Evolutionary conservation across 1,139 yeast species (phyloP).

Genomic region (Blastobotrys buckinghamii): DNA sequence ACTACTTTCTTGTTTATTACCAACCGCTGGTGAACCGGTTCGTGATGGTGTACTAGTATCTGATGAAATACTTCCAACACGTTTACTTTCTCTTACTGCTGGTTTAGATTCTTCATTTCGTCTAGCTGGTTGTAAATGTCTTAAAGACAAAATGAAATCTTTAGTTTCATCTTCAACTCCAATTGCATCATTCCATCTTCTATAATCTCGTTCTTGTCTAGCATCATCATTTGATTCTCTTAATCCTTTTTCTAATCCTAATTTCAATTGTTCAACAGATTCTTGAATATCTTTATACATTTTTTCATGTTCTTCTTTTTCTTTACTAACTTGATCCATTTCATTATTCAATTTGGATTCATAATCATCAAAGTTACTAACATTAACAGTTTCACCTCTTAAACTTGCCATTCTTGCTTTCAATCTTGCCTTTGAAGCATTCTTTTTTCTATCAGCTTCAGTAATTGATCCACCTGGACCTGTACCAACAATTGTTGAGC

Average conservation of each 20-base stretch:
- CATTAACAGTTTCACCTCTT: slow-evolving; percentile 59
- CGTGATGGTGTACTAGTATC: background rate
- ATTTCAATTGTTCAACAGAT: slow-evolving; percentile 66
- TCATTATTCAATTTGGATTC: slow-evolving; percentile 56
- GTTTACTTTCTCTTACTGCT: background rate
- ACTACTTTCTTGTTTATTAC: background rate
- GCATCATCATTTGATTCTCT: slow-evolving; percentile 32
- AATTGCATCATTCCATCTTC: slow-evolving; percentile 81
- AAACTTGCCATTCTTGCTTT: slow-evolving; percentile 87
- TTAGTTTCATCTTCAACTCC: slow-evolving; percentile 69
- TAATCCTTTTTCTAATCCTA: slow-evolving; percentile 45
- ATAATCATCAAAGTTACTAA: slow-evolving; percentile 41
- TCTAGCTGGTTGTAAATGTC: slow-evolving; percentile 26
- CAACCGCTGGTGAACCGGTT: background rate
- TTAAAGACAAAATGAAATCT: slow-evolving; percentile 54
- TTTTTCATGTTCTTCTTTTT: slow-evolving; percentile 46
- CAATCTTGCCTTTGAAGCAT: slow-evolving; percentile 68
- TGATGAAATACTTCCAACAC: background rate
- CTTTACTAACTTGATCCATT: slow-evolving; percentile 48
- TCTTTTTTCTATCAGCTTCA: slow-evolving; percentile 72
- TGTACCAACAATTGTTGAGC: slow-evolving; percentile 62
- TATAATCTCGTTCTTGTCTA: slow-evolving; percentile 48
- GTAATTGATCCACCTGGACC: slow-evolving; percentile 84
- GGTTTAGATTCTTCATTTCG: slow-evolving; percentile 16
- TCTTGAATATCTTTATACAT: slow-evolving; percentile 67